Evolutionary conservation across 1,284 basidiomycete species (phyloP), one percentile per base, ranked within the genome.

Genomic region (Ustilago curta): DNA sequence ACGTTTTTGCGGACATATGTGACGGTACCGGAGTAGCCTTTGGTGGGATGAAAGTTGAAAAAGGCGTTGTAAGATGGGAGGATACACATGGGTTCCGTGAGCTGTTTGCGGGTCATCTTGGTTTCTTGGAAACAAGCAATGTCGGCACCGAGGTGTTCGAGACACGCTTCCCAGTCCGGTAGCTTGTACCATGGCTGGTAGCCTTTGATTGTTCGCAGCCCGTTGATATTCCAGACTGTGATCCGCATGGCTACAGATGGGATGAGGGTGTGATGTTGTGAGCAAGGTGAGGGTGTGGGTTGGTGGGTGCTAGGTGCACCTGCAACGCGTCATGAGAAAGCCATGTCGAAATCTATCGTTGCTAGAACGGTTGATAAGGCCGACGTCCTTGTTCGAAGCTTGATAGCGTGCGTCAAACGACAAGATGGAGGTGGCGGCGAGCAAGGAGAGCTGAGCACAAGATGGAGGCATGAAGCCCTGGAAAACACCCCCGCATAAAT

Each of bases 51-150:
- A 31, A 84, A 72, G 66, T 83, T 79, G 62, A 77, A 83, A 54
- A 76, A 83, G 8, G 77, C 70, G 25, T 83, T 63, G 62, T 72
- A 84, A n/a, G 59, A 58, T 11, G 78, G 73, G 16, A 83, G 60
- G 42, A 81, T 75, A 44, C 79, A 80, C 78, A 83, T 81, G 60
- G 59, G 48, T 27, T 76, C 70, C 23, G 78, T 75, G 42, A 83
- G 76, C 51, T 79, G 78, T 44, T 82, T 81, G 32, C 79, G 79
- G 0, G 83, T 84, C 68, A 83, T 77, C 50, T 84, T 84, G 42
- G 76, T 77, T 57, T 84, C 83, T 52, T 84, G 83, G 49, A 84
- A 79, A 55, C 83, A 84, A 21, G 75, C 78, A 7, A 84, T 82
- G 54, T 84, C 83, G 12, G 79, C 80, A 3, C 63, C 58, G 1